These are phyloP conservation scores for Smallanthus sonchifolius DNA, from an alignment of 129 eudicot species.

Conservation along the genomic window DNA sequence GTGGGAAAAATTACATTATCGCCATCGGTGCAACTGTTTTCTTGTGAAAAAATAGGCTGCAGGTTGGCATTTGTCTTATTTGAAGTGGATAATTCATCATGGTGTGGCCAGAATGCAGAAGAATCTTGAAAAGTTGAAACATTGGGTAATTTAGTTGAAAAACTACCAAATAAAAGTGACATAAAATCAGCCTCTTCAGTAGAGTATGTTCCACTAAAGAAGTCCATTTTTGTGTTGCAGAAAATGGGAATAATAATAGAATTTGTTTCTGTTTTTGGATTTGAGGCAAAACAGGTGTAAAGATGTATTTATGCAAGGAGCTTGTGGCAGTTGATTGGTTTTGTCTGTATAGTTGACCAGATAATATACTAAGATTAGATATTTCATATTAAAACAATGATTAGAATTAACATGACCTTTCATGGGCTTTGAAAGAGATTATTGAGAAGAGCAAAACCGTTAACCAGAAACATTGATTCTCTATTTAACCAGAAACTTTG, in stretches of 20 bases:
- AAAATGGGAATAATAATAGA: background rate
- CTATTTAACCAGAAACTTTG: no score
- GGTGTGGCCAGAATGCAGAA: constrained; percentile 21
- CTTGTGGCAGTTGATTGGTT: constrained; percentile 22
- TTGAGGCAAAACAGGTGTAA: background rate
- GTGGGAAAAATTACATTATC: constrained; percentile 22
- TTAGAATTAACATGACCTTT: constrained; percentile 20
- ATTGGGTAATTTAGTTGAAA: constrained; percentile 4
- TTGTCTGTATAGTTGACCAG: background rate
- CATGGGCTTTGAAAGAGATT: constrained; percentile 7
- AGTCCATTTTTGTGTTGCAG: constrained; percentile 40
- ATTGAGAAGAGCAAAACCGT: background rate
- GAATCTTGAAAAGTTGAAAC: constrained; percentile 7
- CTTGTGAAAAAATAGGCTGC: constrained; percentile 18
- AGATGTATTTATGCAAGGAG: background rate
- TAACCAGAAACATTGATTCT: no score
- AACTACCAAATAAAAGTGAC: constrained; percentile 49
- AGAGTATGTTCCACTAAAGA: constrained; percentile 33
- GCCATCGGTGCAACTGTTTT: constrained; percentile 15
- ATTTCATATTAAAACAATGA: background rate
- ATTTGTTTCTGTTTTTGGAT: background rate
- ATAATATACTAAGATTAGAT: background rate
- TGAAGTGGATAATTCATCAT: background rate
- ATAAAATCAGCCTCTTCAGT: constrained; percentile 66
- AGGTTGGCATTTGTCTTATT: constrained; percentile 13